Evolutionary conservation across 139 green algal genomes (phyloP), one percentile per base, ranked within the genome.

Genomic region (Coelastrella sp.): DNA sequence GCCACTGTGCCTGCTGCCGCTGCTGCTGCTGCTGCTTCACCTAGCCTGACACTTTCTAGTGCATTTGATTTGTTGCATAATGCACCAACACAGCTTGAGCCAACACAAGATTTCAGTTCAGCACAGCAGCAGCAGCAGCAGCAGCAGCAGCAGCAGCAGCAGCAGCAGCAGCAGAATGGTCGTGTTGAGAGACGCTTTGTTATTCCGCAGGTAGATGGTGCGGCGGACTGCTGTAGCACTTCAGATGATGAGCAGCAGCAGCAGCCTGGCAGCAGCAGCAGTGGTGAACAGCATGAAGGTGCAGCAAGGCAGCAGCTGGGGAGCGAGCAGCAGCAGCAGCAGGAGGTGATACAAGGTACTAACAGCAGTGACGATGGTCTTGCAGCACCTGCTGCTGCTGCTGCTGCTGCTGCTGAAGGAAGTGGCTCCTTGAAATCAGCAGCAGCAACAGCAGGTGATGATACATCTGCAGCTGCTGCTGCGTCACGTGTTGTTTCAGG

Each of bases 141-240:
- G 25, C 15, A 32, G 5, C 19, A 2, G 17, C 72, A 40, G 41
- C 71, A 27, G 71, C 45, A 43, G 25, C 41, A 7, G 25, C 69
- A 63, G 25, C 41, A 79, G 27, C 11, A 21, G 34, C 66, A 71
- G 62, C n/a, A 41, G 62, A 23, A 40, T 71, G 27, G 6, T 30
- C 15, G 23, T 40, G 27, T 30, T 9, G 35, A 5, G 35, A 35
- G 15, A 3, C 66, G 2, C 9, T 50, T 45, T 25, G 27, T 38
- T 25, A 74, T 76, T 30, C 78, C 75, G 6, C 75, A 82, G 34
- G 75, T 82, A 11, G 75, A 82, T 57, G 75, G 75, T 30, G 75
- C 75, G 34, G 75, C 40, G 41, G 75, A 82, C 41, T 62, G 67
- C 37, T 21, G 34, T 41, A 45, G 27, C 53, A 64, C 1, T 27